A percentile compares a stretch with the other conserved stretches of the same genome.
These are phyloP conservation scores for Casaregolazyma lundiana DNA, from an alignment of 1,139 yeast genomes.

Conservation along the genomic window DNA sequence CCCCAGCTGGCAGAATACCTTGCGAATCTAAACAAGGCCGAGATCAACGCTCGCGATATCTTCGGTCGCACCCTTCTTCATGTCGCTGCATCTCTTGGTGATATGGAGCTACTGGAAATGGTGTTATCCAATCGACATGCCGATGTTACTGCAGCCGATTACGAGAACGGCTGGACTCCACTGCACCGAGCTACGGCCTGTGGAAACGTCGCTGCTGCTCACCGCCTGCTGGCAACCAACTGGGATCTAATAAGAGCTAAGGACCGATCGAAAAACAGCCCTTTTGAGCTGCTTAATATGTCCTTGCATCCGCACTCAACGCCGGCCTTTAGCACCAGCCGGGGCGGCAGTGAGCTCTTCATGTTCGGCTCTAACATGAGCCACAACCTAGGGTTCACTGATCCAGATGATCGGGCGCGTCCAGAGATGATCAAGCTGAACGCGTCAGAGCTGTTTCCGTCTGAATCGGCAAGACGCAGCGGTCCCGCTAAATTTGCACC, in stretches of 20 bases:
- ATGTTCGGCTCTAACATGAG: conserved; percentile 65
- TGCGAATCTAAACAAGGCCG: conserved; percentile 11
- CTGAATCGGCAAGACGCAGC: conserved; percentile 7
- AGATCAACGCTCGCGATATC: conserved; percentile 54
- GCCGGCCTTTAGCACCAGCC: conserved; percentile 19
- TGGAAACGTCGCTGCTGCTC: conserved; percentile 57
- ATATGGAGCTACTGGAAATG: conserved; percentile 43
- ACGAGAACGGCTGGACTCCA: conserved; percentile 81
- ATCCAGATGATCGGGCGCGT: conserved; percentile 50
- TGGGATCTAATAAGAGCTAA: conserved; percentile 48
- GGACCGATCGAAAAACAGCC: conserved; percentile 62
- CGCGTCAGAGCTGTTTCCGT: conserved; percentile 11
- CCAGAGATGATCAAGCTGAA: conserved; percentile 34
- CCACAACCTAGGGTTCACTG: conserved; percentile 65
- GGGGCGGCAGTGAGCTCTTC: conserved; percentile 59
- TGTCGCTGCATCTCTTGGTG: conserved; percentile 50
- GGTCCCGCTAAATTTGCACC: conserved; percentile 25
- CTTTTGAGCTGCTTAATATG: conserved; percentile 32
- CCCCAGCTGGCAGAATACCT: conserved; percentile 8
- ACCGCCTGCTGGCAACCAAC: conserved; percentile 40
- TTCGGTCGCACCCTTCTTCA: conserved; percentile 72
- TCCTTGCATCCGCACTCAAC: conserved; percentile 19
- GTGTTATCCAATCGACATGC: conserved; percentile 47
- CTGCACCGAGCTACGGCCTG: conserved; percentile 63
- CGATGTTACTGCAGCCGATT: conserved; percentile 49